These are phyloP conservation scores for Pythium inflatum DNA, from an alignment of 352 stramenopile genomes.

Conservation along the genomic window DNA sequence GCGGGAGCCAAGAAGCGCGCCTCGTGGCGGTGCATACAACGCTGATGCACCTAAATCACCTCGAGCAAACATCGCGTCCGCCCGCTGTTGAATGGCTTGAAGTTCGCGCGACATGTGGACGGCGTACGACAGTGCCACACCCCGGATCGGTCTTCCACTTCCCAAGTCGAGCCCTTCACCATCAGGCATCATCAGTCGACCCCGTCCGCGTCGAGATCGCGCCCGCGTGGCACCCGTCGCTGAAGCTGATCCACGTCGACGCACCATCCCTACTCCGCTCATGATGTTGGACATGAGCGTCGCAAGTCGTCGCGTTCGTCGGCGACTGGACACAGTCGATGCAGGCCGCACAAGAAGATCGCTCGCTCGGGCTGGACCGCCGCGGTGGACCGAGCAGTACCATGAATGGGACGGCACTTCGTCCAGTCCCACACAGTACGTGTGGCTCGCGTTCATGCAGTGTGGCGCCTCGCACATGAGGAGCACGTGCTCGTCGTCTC, in stretches of 20 bases:
- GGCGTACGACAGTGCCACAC: constrained; percentile 67
- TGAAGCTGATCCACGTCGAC: neutral
- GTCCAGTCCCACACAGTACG: constrained; percentile 70
- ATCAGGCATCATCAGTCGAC: constrained; percentile 18
- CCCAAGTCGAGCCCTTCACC: constrained; percentile 24
- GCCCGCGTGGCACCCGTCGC: constrained; percentile 15
- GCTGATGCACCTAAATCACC: constrained; percentile 55
- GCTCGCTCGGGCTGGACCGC: constrained; percentile 43
- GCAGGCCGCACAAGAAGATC: constrained; percentile 59
- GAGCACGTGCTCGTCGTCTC: constrained; percentile 81
- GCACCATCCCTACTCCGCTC: constrained; percentile 17
- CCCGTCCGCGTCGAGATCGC: constrained; percentile 26
- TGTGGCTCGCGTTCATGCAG: constrained; percentile 73
- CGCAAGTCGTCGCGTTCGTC: constrained; percentile 63
- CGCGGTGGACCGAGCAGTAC: constrained; percentile 66
- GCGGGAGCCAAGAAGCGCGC: constrained; percentile 27
- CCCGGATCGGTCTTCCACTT: constrained; percentile 48
- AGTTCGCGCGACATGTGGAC: constrained; percentile 81
- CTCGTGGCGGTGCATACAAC: constrained; percentile 40
- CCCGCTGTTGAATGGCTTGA: constrained; percentile 66
- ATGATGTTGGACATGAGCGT: constrained; percentile 80
- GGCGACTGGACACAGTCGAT: constrained; percentile 64
- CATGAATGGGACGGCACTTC: constrained; percentile 64
- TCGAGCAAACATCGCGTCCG: constrained; percentile 75
- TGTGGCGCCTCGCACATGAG: constrained; percentile 71